A percentile compares a stretch with the other conserved stretches of the same genome.
Evolutionary conservation across 164 flowering plant genomes (phyloP).

Genomic region (Aristolochia californica): DNA sequence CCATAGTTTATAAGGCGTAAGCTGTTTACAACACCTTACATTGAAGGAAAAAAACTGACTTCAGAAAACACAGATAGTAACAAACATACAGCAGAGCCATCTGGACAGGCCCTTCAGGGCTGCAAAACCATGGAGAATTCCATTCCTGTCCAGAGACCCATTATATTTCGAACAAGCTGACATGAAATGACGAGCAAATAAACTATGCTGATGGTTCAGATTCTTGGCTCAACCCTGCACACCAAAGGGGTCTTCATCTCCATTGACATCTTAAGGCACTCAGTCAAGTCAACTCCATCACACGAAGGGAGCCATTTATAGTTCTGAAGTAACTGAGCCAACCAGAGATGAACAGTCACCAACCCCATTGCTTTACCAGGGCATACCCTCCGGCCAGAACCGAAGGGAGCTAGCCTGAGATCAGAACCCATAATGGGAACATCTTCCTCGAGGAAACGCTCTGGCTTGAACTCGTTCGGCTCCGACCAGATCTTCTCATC

Average conservation of each 20-base stretch:
- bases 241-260: conserved; percentile 28
- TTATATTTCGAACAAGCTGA: background rate
- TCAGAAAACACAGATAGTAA: background rate
- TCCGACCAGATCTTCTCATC: conserved; percentile 19
- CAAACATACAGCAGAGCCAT: background rate
- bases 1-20: too few species aligned
- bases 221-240: conserved; percentile 21
- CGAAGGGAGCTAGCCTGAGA: conserved; percentile 36
- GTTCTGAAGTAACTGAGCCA: conserved; percentile 29
- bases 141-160: background rate
- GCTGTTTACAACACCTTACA: too few species aligned
- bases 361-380: conserved; percentile 33
- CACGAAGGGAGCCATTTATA: conserved; percentile 22
- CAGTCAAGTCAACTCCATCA: conserved; percentile 24
- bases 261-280: conserved; percentile 24
- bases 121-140: background rate
- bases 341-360: conserved; percentile 26
- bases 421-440: conserved; percentile 25
- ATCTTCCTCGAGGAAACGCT: conserved; percentile 18
- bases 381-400: conserved; percentile 32
- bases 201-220: background rate
- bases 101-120: background rate
- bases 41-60: too few species aligned
- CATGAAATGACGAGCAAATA: too few species aligned
- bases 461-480: conserved; percentile 19